phyloP scores from a whole-genome alignment of 768 basidiomycete species.

The Auricularia sp. region DNA sequence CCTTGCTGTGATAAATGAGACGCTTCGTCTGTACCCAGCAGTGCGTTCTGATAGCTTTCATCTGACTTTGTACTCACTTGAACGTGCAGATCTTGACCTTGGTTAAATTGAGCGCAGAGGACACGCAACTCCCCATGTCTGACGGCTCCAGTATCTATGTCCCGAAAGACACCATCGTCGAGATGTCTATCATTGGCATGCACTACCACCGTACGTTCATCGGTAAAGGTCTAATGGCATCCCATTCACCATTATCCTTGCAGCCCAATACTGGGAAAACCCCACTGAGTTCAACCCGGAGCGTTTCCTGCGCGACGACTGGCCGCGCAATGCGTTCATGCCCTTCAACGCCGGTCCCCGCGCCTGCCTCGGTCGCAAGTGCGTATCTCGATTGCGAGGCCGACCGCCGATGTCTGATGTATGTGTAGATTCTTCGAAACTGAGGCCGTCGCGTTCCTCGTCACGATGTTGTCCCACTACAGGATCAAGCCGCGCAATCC shows the following conservation, averaged over 20 bases:
- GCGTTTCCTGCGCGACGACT: constrained; percentile 39
- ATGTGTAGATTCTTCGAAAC: constrained; percentile 31
- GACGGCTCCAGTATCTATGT: constrained; percentile 8
- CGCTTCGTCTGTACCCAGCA: constrained; percentile 38
- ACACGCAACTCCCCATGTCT: constrained; percentile 13
- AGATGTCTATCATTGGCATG: neutral
- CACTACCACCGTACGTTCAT: constrained; percentile 7
- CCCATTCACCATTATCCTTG: neutral
- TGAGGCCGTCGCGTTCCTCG: constrained; percentile 41
- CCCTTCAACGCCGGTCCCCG: constrained; percentile 38
- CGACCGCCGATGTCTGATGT: neutral
- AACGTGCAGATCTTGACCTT: constrained; percentile 12
- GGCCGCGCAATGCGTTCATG: constrained; percentile 44
- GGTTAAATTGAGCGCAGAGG: constrained; percentile 19
- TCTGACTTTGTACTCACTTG: neutral
- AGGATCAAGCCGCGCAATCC: constrained; percentile 38
- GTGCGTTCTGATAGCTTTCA: constrained; percentile 18
- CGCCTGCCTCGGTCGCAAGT: constrained; percentile 2
- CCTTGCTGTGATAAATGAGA: constrained; percentile 39
- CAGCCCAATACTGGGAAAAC: constrained; percentile 49
- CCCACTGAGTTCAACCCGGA: constrained; percentile 37
- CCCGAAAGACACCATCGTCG: neutral
- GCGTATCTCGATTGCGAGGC: neutral
- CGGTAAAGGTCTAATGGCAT: neutral
- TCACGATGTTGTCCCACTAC: constrained; percentile 37